Evolutionary conservation across 257 asterid genomes (phyloP), one percentile per base, ranked within the genome.

Genomic region (Penstemon newberryi): DNA sequence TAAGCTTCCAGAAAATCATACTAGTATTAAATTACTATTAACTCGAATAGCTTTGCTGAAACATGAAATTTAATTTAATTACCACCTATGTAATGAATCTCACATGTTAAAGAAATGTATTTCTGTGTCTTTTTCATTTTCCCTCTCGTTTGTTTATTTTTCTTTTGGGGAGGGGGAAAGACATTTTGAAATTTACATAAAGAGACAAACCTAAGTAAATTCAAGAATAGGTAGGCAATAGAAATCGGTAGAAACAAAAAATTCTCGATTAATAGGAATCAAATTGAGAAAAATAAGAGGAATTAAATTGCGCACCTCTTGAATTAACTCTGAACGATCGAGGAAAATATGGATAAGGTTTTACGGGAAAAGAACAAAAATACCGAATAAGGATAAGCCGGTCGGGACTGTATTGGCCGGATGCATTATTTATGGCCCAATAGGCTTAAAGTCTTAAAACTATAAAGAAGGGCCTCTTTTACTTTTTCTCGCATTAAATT

Each of bases 311-410:
- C 66, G 49, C 37, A 63, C 75, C 75, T 69, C 7, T 68, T 43
- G 70, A 62, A 61, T 71, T 41, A 71, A 19, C 56, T n/a, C 64
- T 13, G 41, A 65, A 66, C 55, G 61, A 39, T 66, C 42, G 62
- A 53, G 64, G 37, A 54, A 68, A 62, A 70, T 63, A 40, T 15
- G 77, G 62, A 76, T 76, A 70, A 9, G 62, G 43, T 50, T 69
- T 56, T 42, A 56, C 69, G 15, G 44, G 57, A 60, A 33, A 49
- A 43, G 72, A 60, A 67, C 43, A 60, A 13, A 49, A 37, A 5
- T 25, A 18, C 51, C 56, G 39, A 40, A 37, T 45, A 61, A 38
- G 55, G 61, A 61, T 62, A 74, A 39, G 55, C 73, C 75, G 57
- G 15, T 56, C 7, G 64, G 3, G 54, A 8, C 4, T 12, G 13